A percentile compares a stretch with the other conserved stretches of the same genome.
These are phyloP conservation scores for Zymoseptoria tritici DNA, from an alignment of 2,329 filamentous ascomycete species.

Conservation along the genomic window DNA sequence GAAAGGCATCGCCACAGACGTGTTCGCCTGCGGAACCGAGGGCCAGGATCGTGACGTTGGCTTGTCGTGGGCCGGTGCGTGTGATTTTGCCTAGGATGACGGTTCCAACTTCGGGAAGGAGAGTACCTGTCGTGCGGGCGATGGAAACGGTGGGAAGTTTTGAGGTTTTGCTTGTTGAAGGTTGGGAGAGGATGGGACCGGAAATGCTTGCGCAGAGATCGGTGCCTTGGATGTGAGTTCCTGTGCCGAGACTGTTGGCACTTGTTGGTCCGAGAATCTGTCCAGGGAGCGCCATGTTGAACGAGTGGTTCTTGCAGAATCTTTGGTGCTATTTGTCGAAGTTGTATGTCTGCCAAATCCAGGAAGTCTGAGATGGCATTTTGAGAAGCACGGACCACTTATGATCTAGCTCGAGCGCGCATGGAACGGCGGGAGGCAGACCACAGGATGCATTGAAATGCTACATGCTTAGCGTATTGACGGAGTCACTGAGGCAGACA, in stretches of 20 bases:
- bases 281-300: constrained; percentile 64
- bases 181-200: constrained; percentile 45
- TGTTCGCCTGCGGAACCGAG: constrained; percentile 50
- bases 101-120: constrained; percentile 78
- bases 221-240: constrained; percentile 72
- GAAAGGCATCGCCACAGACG: constrained; percentile 24
- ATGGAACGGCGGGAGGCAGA: neutral
- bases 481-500: neutral
- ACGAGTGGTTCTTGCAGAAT: neutral
- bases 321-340: neutral
- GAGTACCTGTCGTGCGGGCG: constrained; percentile 51
- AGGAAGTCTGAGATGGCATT: neutral
- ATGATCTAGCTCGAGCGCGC: neutral
- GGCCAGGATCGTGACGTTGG: constrained; percentile 76
- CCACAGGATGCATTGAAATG: neutral
- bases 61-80: constrained; percentile 76
- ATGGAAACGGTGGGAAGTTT: constrained; percentile 34
- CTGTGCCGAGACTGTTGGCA: constrained; percentile 66
- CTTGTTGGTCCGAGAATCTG: constrained; percentile 64
- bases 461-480: neutral
- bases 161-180: constrained; percentile 44
- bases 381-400: neutral
- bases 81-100: constrained; percentile 78
- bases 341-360: neutral
- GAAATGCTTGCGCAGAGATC: constrained; percentile 76